Percentiles rank a stretch among this genome's conserved stretches.
Conservation (phyloP, 208 protist species). For the Leishmania tarentolae region DNA sequence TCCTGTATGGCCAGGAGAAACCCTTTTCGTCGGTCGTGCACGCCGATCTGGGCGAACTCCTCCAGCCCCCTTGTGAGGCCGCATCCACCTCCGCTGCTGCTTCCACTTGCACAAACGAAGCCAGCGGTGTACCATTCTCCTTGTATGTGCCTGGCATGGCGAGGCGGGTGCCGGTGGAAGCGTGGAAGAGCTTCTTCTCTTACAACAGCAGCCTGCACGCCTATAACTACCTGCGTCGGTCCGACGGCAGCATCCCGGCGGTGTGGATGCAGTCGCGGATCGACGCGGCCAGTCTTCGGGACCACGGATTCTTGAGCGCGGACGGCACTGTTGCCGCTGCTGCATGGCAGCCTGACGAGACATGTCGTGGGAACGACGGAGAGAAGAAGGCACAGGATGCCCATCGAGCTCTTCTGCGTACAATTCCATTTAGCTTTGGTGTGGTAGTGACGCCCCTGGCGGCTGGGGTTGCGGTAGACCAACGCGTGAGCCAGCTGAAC, state of each 20-base stretch:
- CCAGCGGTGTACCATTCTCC: slow-evolving; percentile 17
- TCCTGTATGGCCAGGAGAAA: slow-evolving; percentile 51
- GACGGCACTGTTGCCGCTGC: slow-evolving; percentile 10
- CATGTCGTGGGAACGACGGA: neutral
- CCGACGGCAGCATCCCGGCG: slow-evolving; percentile 52
- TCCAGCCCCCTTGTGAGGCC: slow-evolving; percentile 4
- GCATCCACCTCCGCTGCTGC: neutral
- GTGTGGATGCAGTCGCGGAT: slow-evolving; percentile 54
- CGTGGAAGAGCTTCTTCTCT: slow-evolving; percentile 42
- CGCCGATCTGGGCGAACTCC: slow-evolving; percentile 43
- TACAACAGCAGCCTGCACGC: slow-evolving; percentile 77
- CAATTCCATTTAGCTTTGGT: slow-evolving; percentile 53
- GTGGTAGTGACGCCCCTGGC: slow-evolving; percentile 64
- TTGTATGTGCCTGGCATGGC: slow-evolving; percentile 16
- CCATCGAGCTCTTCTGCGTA: slow-evolving; percentile 6
- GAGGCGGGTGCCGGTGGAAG: slow-evolving; percentile 13
- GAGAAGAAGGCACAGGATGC: slow-evolving; percentile 6
- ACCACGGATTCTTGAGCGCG: slow-evolving; percentile 5
- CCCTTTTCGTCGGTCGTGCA: slow-evolving; percentile 65
- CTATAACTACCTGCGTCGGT: slow-evolving; percentile 73
- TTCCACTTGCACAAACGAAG: neutral
- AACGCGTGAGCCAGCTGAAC: slow-evolving; percentile 44
- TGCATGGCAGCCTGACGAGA: neutral
- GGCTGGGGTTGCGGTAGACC: slow-evolving; percentile 47
- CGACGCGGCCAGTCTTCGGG: slow-evolving; percentile 10